These are phyloP conservation scores for Juglanconis juglandina DNA, from an alignment of 2,329 filamentous ascomycete genomes.

Conservation along the genomic window DNA sequence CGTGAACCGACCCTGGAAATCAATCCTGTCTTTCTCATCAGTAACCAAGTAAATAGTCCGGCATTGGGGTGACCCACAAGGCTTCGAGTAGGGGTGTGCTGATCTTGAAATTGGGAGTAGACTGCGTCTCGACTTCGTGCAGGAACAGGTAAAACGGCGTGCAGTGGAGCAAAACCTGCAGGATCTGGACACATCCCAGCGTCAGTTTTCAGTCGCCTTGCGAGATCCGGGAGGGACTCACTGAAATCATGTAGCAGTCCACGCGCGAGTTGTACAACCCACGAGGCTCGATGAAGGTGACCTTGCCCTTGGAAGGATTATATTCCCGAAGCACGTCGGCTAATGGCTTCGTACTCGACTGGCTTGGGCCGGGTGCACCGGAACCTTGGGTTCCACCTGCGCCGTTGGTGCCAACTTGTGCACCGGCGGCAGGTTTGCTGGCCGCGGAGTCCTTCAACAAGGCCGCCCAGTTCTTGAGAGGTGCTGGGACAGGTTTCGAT, in stretches of 20 bases:
- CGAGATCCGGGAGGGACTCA: constrained; percentile 43
- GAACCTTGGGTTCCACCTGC: constrained; percentile 19
- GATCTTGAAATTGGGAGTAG: constrained; percentile 80
- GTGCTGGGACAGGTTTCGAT: constrained; percentile 26
- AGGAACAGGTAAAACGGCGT: constrained; percentile 92
- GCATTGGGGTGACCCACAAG: constrained; percentile 58
- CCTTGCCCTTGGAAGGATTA: constrained; percentile 61
- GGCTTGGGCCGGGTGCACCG: constrained; percentile 36
- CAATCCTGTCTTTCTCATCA: constrained; percentile 60
- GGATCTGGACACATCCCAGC: constrained; percentile 55
- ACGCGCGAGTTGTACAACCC: constrained; percentile 96
- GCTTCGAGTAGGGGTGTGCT: constrained; percentile 88
- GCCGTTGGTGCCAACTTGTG: constrained; percentile 24
- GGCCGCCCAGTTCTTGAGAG: constrained; percentile 17
- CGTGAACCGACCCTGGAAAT: constrained; percentile 92
- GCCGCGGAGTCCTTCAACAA: constrained; percentile 15
- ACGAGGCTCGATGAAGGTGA: constrained; percentile 84
- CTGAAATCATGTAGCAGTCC: constrained; percentile 99
- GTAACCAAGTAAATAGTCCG: neutral
- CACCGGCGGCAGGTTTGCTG: constrained; percentile 21
- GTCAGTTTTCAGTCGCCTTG: neutral
- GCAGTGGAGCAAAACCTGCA: constrained; percentile 94
- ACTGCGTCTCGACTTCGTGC: constrained; percentile 78
- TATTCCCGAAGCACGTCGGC: constrained; percentile 66
- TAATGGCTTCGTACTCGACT: constrained; percentile 55